Conservation (phyloP, 2,329 filamentous ascomycete species). For the Colletotrichum aenigma region DNA sequence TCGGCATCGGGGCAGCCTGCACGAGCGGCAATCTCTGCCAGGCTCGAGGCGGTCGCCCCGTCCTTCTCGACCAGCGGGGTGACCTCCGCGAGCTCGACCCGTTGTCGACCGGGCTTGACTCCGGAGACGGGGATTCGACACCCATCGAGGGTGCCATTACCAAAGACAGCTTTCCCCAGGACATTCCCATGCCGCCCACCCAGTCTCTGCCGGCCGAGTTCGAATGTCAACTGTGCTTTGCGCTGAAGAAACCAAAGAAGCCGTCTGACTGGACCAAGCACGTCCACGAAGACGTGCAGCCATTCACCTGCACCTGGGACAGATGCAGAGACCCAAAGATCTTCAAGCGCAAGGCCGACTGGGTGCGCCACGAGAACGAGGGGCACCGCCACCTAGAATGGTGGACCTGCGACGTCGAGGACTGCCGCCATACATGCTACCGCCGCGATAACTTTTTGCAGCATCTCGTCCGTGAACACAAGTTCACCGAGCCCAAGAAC, state of each 20-base stretch:
- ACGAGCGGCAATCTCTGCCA: slow-evolving; percentile 66
- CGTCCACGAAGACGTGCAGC: slow-evolving; percentile 90
- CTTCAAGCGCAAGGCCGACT: slow-evolving; percentile 95
- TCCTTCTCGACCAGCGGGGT: slow-evolving; percentile 63
- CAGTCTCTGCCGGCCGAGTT: slow-evolving; percentile 81
- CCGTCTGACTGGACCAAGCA: slow-evolving; percentile 98
- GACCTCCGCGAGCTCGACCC: slow-evolving; percentile 64
- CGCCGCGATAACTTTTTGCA: slow-evolving; percentile 93
- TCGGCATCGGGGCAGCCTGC: slow-evolving; percentile 66
- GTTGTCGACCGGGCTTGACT: slow-evolving; percentile 48
- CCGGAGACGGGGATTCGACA: slow-evolving; percentile 67
- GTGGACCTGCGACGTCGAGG: slow-evolving; percentile 84
- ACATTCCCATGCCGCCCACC: slow-evolving; percentile 83
- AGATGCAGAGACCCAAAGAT: slow-evolving; percentile 84
- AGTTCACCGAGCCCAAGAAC: slow-evolving; percentile 79
- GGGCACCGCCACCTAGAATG: slow-evolving; percentile 87
- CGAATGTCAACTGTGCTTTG: slow-evolving; percentile 88
- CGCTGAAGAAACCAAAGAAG: slow-evolving; percentile 83
- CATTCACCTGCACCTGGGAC: slow-evolving; percentile 91
- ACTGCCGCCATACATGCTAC: slow-evolving; percentile 83
- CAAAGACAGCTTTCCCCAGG: slow-evolving; percentile 76
- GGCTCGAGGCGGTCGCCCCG: slow-evolving; percentile 68
- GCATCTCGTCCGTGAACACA: slow-evolving; percentile 90
- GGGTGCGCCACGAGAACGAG: slow-evolving; percentile 94
- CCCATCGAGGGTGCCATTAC: slow-evolving; percentile 71